These are phyloP conservation scores for Clonostachys rosea DNA, from an alignment of 2,329 filamentous ascomycete genomes.

Conservation along the genomic window DNA sequence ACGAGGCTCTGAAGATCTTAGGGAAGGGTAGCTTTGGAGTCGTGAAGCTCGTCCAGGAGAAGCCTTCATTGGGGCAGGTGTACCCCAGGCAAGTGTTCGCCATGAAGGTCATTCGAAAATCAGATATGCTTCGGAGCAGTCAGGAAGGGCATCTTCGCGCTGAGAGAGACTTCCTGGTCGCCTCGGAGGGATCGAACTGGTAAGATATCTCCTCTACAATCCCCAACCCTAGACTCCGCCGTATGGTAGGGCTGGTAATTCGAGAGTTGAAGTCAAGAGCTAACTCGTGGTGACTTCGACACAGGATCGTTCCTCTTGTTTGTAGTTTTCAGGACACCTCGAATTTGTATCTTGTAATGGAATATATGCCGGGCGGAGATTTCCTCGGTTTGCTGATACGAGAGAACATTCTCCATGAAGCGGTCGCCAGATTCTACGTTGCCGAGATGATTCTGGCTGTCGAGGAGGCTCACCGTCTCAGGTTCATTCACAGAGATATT, in stretches of 20 bases:
- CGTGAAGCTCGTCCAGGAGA: slow-evolving; percentile 78
- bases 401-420: slow-evolving; percentile 77
- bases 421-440: slow-evolving; percentile 78
- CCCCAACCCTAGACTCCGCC: background rate
- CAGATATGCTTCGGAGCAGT: slow-evolving; percentile 82
- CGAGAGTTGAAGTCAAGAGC: background rate
- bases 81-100: slow-evolving; percentile 64
- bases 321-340: slow-evolving; percentile 83
- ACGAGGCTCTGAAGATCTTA: slow-evolving; percentile 75
- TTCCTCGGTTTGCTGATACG: slow-evolving; percentile 84
- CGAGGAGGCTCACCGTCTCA: slow-evolving; percentile 82
- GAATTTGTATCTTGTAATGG: slow-evolving; percentile 92
- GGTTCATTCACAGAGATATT: slow-evolving; percentile 91
- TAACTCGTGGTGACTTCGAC: background rate
- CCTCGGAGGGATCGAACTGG: slow-evolving; percentile 83
- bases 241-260: background rate
- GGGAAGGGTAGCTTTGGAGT: slow-evolving; percentile 95
- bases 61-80: slow-evolving; percentile 16
- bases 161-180: slow-evolving; percentile 87
- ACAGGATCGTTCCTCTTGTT: slow-evolving; percentile 78
- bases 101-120: slow-evolving; percentile 97
- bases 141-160: slow-evolving; percentile 91
- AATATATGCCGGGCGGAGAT: slow-evolving; percentile 96
- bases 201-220: slow-evolving; percentile 20
- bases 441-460: slow-evolving; percentile 96